Conservation (phyloP, 2,329 filamentous ascomycete species). For the Diaporthe batatas region DNA sequence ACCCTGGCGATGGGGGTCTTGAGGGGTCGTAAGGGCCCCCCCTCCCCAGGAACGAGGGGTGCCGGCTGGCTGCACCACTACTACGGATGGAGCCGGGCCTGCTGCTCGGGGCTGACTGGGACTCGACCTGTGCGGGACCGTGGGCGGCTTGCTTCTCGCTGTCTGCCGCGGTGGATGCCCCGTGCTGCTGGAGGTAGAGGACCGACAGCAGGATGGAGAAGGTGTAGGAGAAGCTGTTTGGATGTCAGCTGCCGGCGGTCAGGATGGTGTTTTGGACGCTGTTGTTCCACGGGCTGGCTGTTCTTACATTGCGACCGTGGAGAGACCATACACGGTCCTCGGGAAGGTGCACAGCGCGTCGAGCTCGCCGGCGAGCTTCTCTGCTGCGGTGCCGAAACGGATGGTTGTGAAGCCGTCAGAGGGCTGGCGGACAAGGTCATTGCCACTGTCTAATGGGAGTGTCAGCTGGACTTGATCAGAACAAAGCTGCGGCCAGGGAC, state of each 20-base stretch:
- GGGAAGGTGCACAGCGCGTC: slow-evolving; percentile 43
- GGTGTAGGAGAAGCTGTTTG: slow-evolving; percentile 42
- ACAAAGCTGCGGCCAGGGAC: not conserved
- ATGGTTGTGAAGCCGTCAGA: slow-evolving; percentile 39
- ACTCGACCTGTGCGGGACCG: not conserved
- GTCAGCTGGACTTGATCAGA: not conserved
- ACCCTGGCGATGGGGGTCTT: slow-evolving; percentile 31
- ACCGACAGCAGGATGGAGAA: slow-evolving; percentile 42
- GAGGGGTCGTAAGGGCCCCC: not conserved
- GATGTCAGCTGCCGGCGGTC: not conserved
- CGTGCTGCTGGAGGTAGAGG: slow-evolving; percentile 36
- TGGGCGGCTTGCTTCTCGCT: slow-evolving; percentile 20
- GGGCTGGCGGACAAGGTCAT: slow-evolving; percentile 40
- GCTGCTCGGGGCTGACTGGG: not conserved
- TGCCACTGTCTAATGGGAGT: slow-evolving; percentile 27
- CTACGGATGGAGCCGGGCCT: slow-evolving; percentile 17
- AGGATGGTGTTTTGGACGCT: not conserved
- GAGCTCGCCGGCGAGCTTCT: slow-evolving; percentile 39
- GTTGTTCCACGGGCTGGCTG: not conserved
- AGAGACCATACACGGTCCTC: slow-evolving; percentile 42
- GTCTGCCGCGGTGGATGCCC: not conserved
- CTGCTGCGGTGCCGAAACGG: slow-evolving; percentile 36
- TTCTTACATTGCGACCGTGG: slow-evolving; percentile 43
- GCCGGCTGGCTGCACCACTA: slow-evolving; percentile 2
- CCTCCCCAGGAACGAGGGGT: slow-evolving; percentile 11